Evolutionary conservation across 2,329 filamentous ascomycete species (phyloP), one percentile per base, ranked within the genome.

Genomic region (Fonsecaea monophora): DNA sequence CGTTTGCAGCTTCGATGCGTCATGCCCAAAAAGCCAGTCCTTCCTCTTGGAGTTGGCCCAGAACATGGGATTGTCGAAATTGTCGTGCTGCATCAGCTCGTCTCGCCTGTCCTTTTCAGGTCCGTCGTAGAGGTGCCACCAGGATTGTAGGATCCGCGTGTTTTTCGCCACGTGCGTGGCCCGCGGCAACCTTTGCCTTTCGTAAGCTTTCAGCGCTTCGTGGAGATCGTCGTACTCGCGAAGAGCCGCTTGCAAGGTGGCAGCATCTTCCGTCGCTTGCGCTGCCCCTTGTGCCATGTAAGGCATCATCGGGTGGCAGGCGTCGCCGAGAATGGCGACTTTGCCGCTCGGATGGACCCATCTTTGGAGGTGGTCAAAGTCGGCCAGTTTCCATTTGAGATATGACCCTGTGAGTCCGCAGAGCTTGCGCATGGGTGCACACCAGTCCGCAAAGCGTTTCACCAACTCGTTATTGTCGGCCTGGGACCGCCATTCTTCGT

Each of bases 211-310:
- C 1, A 72, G 56, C 13, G 70, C 70, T 2, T 48, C 58, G 3
- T 32, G 37, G 8, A 72, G 32, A 13, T 54, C 55, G 30, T 65
- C 50, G 40, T 53, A 68, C 21, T 69, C 53, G 8, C 60, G 25
- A 5, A 72, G 62, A 2, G 64, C 55, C 2, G 66, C 66, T 53
- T 12, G 18, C 7, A 67, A 37, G 1, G 59, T 64, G 6, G 77
- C 77, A 8, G 77, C 80, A 58, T 82, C 80, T 71, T 82, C 80
- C 2, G 81, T 77, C 0, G 79, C 78, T 73, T 81, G 81, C 3
- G 80, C 80, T 0, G 80, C 80, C 0, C 81, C 74, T 50, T 81
- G 79, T 0, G 80, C 79, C 72, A 81, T 77, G 65, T 82, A 81
- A 1, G 79, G 80, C 2, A 80, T 73, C 79, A 82, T 82, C n/a